Base-by-base conservation (phyloP, 2,329 filamentous ascomycete genomes). In the Fusarium multiceps region DNA sequence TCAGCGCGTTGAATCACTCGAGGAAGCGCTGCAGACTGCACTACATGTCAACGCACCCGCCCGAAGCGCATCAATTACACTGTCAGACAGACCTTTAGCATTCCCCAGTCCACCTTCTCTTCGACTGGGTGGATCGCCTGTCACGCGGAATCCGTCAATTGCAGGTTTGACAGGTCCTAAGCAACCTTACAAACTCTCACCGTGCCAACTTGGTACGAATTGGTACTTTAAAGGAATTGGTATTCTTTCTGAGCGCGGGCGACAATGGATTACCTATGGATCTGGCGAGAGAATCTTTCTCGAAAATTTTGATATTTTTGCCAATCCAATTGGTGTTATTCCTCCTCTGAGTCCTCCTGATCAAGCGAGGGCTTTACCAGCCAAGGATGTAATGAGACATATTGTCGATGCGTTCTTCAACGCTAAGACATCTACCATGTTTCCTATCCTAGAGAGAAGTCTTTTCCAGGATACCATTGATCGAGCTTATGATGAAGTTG, bases 181-280 rank as follows among this genome's bases (percentile, higher is more conserved):
- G 40, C 7, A 65, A 66, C 28, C 53, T 53, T 51, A 40, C 64
- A 69, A 41, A 47, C 41, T 67, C 23, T 56, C 54, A 1, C 60
- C 64, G 18, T 66, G 68, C 13, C 68, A 71, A 23, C 50, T 61
- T 14, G 68, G 68, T 6, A 71, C 55, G 4, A 71, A 71, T 11
- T 71, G 68, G 68, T 71, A 71, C 4, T 71, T 71, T 9, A 71
- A 71, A 23, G 68, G 68, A 7, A 64, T 71, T 16, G 68, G 68
- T 0, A 71, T 71, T 10, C 16, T 71, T 1, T 71, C 68, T 14
- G 45, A 56, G 20, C 55, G 68, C 5, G 68, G 68, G 3, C 50
- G 59, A 46, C 59, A 71, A 30, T 71, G 68, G 68, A 71, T 71
- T 11, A 68, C 68, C 4, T 64, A 71, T 12, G 68, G 68, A 20